Conservation (phyloP, 1,284 basidiomycete species). For the Ganoderma leucocontextum region DNA sequence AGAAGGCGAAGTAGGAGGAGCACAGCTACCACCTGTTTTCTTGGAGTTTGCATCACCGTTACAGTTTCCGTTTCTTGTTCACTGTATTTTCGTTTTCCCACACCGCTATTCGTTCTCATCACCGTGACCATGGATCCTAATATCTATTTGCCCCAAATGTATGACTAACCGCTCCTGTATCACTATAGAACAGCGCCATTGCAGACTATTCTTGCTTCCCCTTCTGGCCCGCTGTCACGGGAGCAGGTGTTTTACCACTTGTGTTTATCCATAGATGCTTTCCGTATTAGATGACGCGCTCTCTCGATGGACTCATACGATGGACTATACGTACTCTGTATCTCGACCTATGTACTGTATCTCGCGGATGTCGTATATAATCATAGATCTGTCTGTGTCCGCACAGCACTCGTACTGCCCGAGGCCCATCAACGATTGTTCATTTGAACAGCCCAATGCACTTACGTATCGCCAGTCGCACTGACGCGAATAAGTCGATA, state of each 20-base stretch:
- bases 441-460: neutral
- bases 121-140: neutral
- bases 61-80: neutral
- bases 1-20: neutral
- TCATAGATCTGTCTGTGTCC: slow-evolving; percentile 3
- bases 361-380: neutral
- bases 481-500: neutral
- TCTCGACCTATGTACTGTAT: neutral
- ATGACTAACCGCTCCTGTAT: neutral
- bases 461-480: too few species aligned
- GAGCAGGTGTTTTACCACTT: neutral
- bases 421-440: neutral
- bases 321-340: neutral
- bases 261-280: neutral
- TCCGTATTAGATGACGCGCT: neutral
- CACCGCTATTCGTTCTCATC: neutral
- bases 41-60: slow-evolving; percentile 6
- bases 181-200: neutral
- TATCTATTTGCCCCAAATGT: neutral
- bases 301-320: neutral
- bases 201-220: neutral
- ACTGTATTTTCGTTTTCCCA: neutral
- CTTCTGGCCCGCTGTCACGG: neutral
- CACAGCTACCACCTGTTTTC: slow-evolving; percentile 3
- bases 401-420: neutral